Evolutionary conservation across 2,329 filamentous ascomycete genomes (phyloP), one percentile per base, ranked within the genome.

Genomic region (Botrytis squamosa): DNA sequence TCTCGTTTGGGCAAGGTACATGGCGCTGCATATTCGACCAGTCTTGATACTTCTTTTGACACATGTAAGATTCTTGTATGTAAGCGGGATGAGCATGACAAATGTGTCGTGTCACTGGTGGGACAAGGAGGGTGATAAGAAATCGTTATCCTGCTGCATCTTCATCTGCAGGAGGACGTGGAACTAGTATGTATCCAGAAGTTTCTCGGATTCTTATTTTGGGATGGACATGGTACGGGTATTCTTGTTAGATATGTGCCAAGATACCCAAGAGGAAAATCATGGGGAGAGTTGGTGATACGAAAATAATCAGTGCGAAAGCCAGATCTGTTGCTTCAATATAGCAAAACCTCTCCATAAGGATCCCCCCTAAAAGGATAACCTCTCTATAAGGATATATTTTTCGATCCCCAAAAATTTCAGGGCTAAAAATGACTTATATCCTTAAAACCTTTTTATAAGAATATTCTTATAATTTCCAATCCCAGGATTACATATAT

Each of bases 101-200:
- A 52, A 67, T 49, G 16, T 65, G 16, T 25, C 16, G 52, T 46
- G 40, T 44, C 33, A 52, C 25, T 36, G 25, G 52, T 44, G n/a
- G 12, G 65, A 40, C 33, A 20, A 25, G 22, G 64, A n/a, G 12
- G 49, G 9, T 16, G 44, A 67, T 52, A 67, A 67, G 64, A 52
- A 40, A 55, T 38, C 33, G 46, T 67, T 67, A 67, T 67, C 65
- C 46, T 20, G 9, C 14, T 55, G 63, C 63, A 46, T 46, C 1
- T 22, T 5, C 25, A n/a, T 49, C 33, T 55, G 46, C 46, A 67
- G 20, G 22, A 29, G 33, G 22, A 8, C 18, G n/a, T 38, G 46
- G 44, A 40, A 52, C 65, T 67, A 67, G 65, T 67, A 55, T 67
- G 44, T 40, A 40, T 40, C 8, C 38, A 55, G 65, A 67, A 67